Evolutionary conservation across 192 early-diverging fungal species (phyloP).

Genomic region (Coemansia sp.): DNA sequence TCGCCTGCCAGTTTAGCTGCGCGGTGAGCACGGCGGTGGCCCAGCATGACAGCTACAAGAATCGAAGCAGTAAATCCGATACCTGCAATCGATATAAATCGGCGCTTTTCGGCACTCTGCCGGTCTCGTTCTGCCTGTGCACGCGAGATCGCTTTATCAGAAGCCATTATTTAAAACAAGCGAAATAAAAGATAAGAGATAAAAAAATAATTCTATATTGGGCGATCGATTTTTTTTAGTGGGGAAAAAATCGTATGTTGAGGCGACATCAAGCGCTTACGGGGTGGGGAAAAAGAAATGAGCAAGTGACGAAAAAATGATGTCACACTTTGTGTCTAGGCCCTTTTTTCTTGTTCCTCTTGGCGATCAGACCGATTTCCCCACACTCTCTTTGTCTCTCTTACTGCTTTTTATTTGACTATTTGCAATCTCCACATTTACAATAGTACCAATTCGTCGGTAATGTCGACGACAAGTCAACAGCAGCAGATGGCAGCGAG

Average conservation of each 20-base stretch:
- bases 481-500: neutral
- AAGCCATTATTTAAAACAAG: neutral
- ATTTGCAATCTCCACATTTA: neutral
- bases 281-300: neutral
- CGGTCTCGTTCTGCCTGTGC: slow-evolving; percentile 32
- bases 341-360: neutral
- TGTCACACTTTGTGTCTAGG: slow-evolving; percentile 3
- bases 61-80: slow-evolving; percentile 34
- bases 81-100: slow-evolving; percentile 30
- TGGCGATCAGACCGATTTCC: neutral
- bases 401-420: neutral
- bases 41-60: slow-evolving; percentile 32
- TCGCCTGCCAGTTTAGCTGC: slow-evolving; percentile 22
- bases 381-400: neutral
- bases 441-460: neutral
- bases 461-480: neutral
- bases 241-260: neutral
- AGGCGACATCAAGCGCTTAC: neutral
- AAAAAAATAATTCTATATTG: neutral
- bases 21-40: slow-evolving; percentile 43
- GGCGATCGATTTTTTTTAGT: neutral
- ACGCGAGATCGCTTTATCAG: slow-evolving; percentile 4
- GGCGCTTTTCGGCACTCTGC: slow-evolving; percentile 34
- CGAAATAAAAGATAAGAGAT: neutral
- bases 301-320: neutral